Percentiles rank a stretch among this genome's conserved stretches.
These are phyloP conservation scores for Phyllostachys edulis DNA, from an alignment of 176 grass and related monocot species.

Conservation along the genomic window DNA sequence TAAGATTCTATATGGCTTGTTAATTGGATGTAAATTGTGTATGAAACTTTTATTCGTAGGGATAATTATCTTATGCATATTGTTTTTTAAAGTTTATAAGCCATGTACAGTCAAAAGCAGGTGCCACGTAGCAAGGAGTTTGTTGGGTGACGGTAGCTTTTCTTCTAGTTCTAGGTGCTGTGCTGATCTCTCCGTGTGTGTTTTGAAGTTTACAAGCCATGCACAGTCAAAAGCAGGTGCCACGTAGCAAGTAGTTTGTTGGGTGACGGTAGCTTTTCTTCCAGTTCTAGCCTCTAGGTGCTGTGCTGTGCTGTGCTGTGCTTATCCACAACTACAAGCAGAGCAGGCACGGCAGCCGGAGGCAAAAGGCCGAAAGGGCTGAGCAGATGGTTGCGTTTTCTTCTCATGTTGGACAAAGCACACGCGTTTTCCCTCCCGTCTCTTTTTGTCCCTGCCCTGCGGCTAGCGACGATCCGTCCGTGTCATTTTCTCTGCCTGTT, in stretches of 20 bases:
- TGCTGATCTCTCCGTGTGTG: too few species aligned
- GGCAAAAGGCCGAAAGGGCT: not conserved
- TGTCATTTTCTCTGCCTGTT: constrained; percentile 1
- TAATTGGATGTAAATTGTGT: too few species aligned
- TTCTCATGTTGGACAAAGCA: constrained; percentile 5
- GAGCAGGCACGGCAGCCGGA: too few species aligned
- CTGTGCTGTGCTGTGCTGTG: not conserved
- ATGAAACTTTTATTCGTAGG: too few species aligned
- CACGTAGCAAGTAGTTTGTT: not conserved
- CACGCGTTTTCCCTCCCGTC: not conserved
- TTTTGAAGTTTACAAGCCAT: not conserved
- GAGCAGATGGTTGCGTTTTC: not conserved
- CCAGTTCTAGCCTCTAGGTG: not conserved
- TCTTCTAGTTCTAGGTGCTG: too few species aligned
- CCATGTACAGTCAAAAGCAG: too few species aligned
- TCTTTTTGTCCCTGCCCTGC: not conserved
- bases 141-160: too few species aligned
- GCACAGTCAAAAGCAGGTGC: not conserved
- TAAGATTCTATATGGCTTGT: too few species aligned
- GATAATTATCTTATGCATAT: too few species aligned
- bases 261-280: not conserved
- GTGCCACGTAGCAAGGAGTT: too few species aligned
- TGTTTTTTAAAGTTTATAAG: too few species aligned
- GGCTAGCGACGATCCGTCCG: not conserved
- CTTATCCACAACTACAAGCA: not conserved